A percentile compares a stretch with the other conserved stretches of the same genome.
These are phyloP conservation scores for Oenanthe javanica DNA, from an alignment of 140 eudicot species.

Conservation along the genomic window DNA sequence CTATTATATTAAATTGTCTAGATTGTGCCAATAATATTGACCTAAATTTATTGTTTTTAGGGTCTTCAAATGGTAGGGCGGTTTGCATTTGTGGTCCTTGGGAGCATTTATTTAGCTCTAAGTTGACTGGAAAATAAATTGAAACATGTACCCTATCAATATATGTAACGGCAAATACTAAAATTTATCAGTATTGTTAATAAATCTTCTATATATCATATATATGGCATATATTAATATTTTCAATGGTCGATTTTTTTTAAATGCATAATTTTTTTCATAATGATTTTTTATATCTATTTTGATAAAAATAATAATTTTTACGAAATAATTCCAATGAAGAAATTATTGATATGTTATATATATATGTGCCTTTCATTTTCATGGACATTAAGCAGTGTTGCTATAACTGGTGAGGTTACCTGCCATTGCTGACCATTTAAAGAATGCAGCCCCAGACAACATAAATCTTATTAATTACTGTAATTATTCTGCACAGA, in stretches of 20 bases:
- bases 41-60: neutral
- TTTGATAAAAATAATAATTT: no score
- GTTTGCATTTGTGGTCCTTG: neutral
- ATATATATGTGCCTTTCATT: neutral
- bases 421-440: constrained; percentile 6
- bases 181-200: neutral
- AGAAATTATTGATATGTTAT: neutral
- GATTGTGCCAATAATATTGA: neutral
- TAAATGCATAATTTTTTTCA: no score
- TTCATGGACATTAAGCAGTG: neutral
- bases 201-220: neutral
- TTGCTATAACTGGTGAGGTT: neutral
- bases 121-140: neutral
- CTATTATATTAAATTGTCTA: neutral
- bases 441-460: neutral
- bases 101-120: neutral
- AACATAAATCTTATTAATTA: neutral
- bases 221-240: neutral
- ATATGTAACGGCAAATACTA: neutral
- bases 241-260: no score
- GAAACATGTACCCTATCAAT: neutral
- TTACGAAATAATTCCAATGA: no score
- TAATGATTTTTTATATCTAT: no score
- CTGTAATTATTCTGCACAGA: neutral
- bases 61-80: neutral